These are phyloP conservation scores for Atalantia buxifolia DNA, from an alignment of 345 rosid species.

Conservation along the genomic window DNA sequence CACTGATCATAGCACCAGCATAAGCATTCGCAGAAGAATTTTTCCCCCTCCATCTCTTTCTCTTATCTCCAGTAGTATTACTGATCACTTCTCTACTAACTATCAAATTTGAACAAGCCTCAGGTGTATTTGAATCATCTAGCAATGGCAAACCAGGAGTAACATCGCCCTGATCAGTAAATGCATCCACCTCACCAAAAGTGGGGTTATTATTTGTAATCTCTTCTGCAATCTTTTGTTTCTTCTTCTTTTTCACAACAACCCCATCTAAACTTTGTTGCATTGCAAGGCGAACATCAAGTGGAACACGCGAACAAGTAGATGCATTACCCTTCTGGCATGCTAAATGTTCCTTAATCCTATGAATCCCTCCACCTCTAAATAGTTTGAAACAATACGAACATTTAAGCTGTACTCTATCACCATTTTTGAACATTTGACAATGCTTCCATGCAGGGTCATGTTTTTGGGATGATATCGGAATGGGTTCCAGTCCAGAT, in stretches of 20 bases:
- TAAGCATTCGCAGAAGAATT: constrained; percentile 24
- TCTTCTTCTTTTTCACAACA: constrained; percentile 66
- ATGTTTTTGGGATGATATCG: constrained; percentile 70
- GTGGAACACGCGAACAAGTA: constrained; percentile 65
- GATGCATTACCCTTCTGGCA: constrained; percentile 86
- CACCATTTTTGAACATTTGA: constrained; percentile 70
- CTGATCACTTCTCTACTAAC: constrained; percentile 33
- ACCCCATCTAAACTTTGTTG: constrained; percentile 70
- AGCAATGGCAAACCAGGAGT: constrained; percentile 24
- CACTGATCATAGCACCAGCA: constrained; percentile 18
- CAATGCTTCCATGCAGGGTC: constrained; percentile 99
- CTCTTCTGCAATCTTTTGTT: constrained; percentile 55
- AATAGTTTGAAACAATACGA: constrained; percentile 72
- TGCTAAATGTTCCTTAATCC: constrained; percentile 94
- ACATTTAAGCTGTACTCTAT: constrained; percentile 72
- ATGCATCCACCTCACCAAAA: constrained; percentile 29
- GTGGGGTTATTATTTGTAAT: constrained; percentile 37
- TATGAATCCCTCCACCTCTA: constrained; percentile 94
- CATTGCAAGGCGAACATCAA: constrained; percentile 55
- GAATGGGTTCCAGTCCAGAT: constrained; percentile 51
- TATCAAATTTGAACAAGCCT: constrained; percentile 24
- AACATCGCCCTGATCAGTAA: constrained; percentile 33
- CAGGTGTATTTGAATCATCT: constrained; percentile 12
- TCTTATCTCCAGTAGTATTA: constrained; percentile 38
- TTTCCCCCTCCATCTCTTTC: constrained; percentile 43